Conservation (phyloP, 2,329 filamentous ascomycete genomes). For the Pseudopithomyces maydicus region DNA sequence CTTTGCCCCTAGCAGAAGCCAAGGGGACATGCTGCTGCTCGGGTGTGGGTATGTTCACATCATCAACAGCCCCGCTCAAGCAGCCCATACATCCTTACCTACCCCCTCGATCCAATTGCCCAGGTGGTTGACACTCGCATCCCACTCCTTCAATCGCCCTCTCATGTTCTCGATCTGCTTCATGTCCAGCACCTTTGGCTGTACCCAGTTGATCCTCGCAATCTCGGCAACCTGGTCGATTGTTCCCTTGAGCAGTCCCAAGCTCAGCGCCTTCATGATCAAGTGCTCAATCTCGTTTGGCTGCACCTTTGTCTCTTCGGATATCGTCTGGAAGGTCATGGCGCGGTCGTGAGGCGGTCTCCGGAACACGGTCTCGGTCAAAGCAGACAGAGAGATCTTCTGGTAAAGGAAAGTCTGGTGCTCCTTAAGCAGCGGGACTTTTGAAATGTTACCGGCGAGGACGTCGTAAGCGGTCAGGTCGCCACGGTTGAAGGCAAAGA, state of each 20-base stretch:
- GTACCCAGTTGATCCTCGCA: conserved; percentile 96
- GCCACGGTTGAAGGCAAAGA: conserved; percentile 96
- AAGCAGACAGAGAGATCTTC: conserved; percentile 95
- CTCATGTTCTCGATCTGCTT: conserved; percentile 94
- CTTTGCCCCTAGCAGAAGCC: not conserved
- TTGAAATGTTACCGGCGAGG: conserved; percentile 78
- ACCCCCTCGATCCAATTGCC: conserved; percentile 96
- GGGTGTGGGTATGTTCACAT: not conserved
- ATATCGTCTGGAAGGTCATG: conserved; percentile 89
- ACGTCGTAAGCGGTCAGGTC: conserved; percentile 87
- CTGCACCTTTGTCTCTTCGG: conserved; percentile 88
- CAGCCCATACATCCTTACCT: conserved; percentile 95
- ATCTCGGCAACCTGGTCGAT: conserved; percentile 97
- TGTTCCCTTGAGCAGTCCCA: conserved; percentile 85
- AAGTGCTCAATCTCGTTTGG: conserved; percentile 94
- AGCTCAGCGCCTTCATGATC: conserved; percentile 97
- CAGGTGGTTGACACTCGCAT: conserved; percentile 91
- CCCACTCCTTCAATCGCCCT: conserved; percentile 87
- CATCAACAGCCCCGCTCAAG: conserved; percentile 39
- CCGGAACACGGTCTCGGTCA: conserved; percentile 96
- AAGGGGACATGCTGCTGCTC: not conserved
- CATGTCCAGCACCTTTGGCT: conserved; percentile 96
- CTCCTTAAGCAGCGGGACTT: conserved; percentile 77
- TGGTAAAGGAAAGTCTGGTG: conserved; percentile 87
- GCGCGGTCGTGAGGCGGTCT: conserved; percentile 93